Conservation (phyloP, 2,329 filamentous ascomycete species). For the Xylariaceae sp. region DNA sequence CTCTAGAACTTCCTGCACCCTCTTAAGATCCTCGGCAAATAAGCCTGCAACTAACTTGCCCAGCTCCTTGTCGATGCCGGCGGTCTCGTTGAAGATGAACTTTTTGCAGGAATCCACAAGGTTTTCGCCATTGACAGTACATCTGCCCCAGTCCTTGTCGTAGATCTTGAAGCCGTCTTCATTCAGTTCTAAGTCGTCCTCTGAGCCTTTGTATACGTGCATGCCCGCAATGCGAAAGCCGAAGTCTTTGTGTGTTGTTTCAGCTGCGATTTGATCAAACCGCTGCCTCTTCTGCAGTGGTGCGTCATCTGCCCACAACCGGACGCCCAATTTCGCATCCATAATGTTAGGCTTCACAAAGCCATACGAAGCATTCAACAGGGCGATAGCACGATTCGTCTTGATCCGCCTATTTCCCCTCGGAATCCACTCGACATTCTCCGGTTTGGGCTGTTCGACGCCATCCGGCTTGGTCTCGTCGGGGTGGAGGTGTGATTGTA, state of each 20-base stretch:
- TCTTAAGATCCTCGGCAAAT: constrained; percentile 51
- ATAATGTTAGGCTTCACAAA: constrained; percentile 85
- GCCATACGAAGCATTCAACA: constrained; percentile 78
- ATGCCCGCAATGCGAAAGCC: constrained; percentile 65
- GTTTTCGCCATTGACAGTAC: constrained; percentile 49
- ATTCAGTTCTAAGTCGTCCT: constrained; percentile 48
- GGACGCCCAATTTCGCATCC: constrained; percentile 84
- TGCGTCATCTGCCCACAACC: constrained; percentile 78
- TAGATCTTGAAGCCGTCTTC: constrained; percentile 56
- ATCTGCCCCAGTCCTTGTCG: constrained; percentile 60
- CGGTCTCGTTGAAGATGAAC: constrained; percentile 55
- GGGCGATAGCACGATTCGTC: constrained; percentile 75
- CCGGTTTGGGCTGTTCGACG: constrained; percentile 15
- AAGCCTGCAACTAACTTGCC: constrained; percentile 51
- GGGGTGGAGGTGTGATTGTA: constrained; percentile 36
- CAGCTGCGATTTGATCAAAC: constrained; percentile 55
- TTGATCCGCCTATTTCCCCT: constrained; percentile 58
- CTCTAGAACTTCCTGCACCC: constrained; percentile 51
- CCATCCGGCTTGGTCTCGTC: constrained; percentile 11
- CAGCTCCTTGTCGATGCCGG: constrained; percentile 56
- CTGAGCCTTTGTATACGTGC: constrained; percentile 57
- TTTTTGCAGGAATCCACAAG: constrained; percentile 50
- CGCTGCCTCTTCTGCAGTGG: constrained; percentile 54
- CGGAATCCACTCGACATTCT: constrained; percentile 41
- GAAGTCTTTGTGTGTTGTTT: constrained; percentile 57